These are phyloP conservation scores for Aspergillus asperescens DNA, from an alignment of 495 filamentous ascomycete genomes.

Conservation along the genomic window DNA sequence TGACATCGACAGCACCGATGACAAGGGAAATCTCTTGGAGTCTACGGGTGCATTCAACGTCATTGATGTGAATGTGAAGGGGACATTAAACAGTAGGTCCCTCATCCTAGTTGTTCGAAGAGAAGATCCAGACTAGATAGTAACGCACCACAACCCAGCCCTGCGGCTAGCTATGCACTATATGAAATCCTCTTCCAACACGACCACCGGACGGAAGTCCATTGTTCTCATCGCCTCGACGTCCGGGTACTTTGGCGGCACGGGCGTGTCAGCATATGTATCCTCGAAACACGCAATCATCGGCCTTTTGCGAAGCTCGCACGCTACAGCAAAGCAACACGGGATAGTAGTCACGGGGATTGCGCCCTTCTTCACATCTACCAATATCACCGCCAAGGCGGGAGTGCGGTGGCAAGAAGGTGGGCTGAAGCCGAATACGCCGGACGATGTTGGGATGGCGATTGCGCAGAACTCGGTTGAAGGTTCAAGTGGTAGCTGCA, in stretches of 20 bases:
- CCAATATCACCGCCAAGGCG: slow-evolving; percentile 23
- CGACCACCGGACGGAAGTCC: slow-evolving; percentile 10
- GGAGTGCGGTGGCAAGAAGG: slow-evolving; percentile 17
- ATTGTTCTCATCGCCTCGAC: slow-evolving; percentile 26
- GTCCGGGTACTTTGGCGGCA: slow-evolving; percentile 32
- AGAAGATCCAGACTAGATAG: no score
- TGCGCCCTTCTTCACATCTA: slow-evolving; percentile 30
- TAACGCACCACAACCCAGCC: slow-evolving; percentile 6
- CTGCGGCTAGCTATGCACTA: slow-evolving; percentile 21
- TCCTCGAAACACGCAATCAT: slow-evolving; percentile 31
- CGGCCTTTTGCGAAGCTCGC: slow-evolving; percentile 27
- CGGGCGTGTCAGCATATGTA: slow-evolving; percentile 26
- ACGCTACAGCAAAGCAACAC: slow-evolving; percentile 12
- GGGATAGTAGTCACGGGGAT: slow-evolving; percentile 26
- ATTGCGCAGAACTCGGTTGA: slow-evolving; percentile 21
- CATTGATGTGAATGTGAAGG: slow-evolving; percentile 34
- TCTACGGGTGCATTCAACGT: slow-evolving; percentile 11
- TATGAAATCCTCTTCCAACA: slow-evolving; percentile 8
- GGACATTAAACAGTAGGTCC: slow-evolving; percentile 25
- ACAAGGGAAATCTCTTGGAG: background rate
- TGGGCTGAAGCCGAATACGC: slow-evolving; percentile 24
- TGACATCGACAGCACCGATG: background rate
- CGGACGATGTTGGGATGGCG: slow-evolving; percentile 20
- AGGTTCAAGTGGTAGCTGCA: slow-evolving; percentile 10
- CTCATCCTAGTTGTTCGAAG: background rate